Evolutionary conservation across 1,139 yeast species (phyloP), one percentile per base, ranked within the genome.

Genomic region (Sugiyamaella xylanicola): DNA sequence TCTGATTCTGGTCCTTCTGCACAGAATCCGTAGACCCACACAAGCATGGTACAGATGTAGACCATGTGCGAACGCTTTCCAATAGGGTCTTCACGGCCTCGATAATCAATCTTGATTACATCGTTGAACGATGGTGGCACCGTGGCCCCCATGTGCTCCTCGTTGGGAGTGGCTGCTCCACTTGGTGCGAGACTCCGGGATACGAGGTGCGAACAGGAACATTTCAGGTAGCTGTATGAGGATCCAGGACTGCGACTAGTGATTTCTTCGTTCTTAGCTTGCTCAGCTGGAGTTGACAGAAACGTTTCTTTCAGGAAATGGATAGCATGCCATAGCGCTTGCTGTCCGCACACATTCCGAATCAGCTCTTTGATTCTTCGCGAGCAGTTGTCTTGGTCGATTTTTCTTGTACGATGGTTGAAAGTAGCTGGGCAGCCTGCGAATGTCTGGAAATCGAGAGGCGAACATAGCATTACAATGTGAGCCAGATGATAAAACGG

Each of bases 381-480:
- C 1, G 56, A 65, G 83, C 80, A 40, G 74, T 74, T 62, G 77
- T 81, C 22, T 81, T 87, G 35, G 77, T 74, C 58, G 72, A 74
- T 62, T 80, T 78, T 65, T 81, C 93, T 55, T 1, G 90, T 87
- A 53, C 77, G 78, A 27, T 87, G 95, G 68, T 87, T 88, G 84
- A 87, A 86, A 62, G 90, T 80, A 66, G 87, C 83, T 0, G 95
- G 93, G 1, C 91, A 87, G 1, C 97, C 97, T 4, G 92, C 86
- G 68, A 77, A 85, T 7, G 87, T 84, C 54, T 87, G 87, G 56
- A 87, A 81, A 68, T 89, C 96, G 68, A 86, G 84, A 60, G 87
- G 90, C 56, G 87, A 83, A 35, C 87, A 78, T 50, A 87, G 76
- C 65, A 89, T 82, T 35, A 84, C 81, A 19, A 89, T 82, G 66